Evolutionary conservation across 192 early-diverging fungal species (phyloP).

Genomic region (Phlyctochytrium arcticum): DNA sequence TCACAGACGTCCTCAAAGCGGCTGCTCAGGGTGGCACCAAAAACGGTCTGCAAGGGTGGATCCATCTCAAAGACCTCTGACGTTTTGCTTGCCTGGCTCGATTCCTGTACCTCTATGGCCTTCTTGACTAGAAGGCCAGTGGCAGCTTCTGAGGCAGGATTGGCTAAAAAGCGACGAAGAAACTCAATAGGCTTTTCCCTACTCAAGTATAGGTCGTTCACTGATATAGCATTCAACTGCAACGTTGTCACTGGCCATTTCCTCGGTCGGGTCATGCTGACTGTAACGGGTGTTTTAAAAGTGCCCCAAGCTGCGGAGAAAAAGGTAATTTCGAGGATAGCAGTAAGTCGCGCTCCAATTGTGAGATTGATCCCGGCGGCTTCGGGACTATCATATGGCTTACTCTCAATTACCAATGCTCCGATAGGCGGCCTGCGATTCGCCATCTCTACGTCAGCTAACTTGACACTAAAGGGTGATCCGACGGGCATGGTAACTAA

Average conservation of each 20-base stretch:
- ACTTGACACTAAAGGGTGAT: slow-evolving; percentile 34
- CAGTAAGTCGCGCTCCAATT: slow-evolving; percentile 32
- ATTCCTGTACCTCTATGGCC: background rate
- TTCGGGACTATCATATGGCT: slow-evolving; percentile 35
- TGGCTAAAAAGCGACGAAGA: slow-evolving; percentile 27
- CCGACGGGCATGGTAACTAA: slow-evolving; percentile 27
- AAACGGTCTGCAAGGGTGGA: slow-evolving; percentile 42
- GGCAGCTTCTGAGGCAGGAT: slow-evolving; percentile 15
- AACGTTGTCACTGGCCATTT: slow-evolving; percentile 30
- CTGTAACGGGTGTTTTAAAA: slow-evolving; percentile 33
- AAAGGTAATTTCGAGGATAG: slow-evolving; percentile 38
- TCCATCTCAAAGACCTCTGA: slow-evolving; percentile 48
- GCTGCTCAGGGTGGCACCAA: slow-evolving; percentile 21
- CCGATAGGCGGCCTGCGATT: slow-evolving; percentile 20
- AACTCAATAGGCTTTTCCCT: slow-evolving; percentile 25
- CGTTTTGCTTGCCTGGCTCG: slow-evolving; percentile 14
- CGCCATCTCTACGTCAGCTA: slow-evolving; percentile 28
- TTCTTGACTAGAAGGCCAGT: slow-evolving; percentile 31
- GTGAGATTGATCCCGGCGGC: slow-evolving; percentile 30
- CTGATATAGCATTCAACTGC: slow-evolving; percentile 28
- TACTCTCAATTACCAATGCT: slow-evolving; percentile 26
- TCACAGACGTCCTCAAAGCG: slow-evolving; percentile 34
- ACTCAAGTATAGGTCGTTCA: slow-evolving; percentile 37
- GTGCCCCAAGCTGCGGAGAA: slow-evolving; percentile 32
- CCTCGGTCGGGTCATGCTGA: slow-evolving; percentile 37